phyloP scores from a whole-genome alignment of 768 basidiomycete genomes.

The Mrakia blollopis region DNA sequence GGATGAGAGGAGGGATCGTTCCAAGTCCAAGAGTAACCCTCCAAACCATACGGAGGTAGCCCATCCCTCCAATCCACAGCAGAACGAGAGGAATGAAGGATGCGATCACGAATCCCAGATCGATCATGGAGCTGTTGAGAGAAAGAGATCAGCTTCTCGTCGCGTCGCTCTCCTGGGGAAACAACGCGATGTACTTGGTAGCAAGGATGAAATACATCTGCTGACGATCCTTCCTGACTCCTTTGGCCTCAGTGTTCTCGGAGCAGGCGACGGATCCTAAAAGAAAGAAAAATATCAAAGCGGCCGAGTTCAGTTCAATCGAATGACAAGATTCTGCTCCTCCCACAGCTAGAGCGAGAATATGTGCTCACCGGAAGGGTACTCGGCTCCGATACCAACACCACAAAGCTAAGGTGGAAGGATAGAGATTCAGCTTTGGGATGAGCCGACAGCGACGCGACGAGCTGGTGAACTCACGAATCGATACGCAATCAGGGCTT shows the following conservation, averaged over 20 bases:
- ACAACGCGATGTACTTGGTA: neutral
- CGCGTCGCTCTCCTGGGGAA: neutral
- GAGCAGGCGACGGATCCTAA: constrained; percentile 43
- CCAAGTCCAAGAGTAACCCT: constrained; percentile 80
- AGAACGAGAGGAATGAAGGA: constrained; percentile 78
- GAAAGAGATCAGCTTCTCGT: neutral
- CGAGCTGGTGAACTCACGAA: constrained; percentile 47
- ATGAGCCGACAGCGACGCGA: too few species aligned
- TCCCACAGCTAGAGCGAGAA: too few species aligned
- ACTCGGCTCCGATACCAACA: constrained; percentile 61
- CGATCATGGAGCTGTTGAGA: constrained; percentile 66
- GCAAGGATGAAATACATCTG: constrained; percentile 28
- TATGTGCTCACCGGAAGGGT: constrained; percentile 44
- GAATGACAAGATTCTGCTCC: too few species aligned
- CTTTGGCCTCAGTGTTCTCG: constrained; percentile 80
- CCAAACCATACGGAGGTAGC: constrained; percentile 83
- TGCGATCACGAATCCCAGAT: constrained; percentile 63
- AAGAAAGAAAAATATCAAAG: too few species aligned
- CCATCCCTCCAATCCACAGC: constrained; percentile 77
- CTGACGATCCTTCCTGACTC: constrained; percentile 13
- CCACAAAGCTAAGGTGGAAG: constrained; percentile 54
- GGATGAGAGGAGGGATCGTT: constrained; percentile 67
- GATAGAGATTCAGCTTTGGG: too few species aligned
- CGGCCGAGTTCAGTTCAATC: too few species aligned
- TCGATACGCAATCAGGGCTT: constrained; percentile 54